phyloP scores from a whole-genome alignment of 805 yeast genomes.

The Metschnikowia orientalis region DNA sequence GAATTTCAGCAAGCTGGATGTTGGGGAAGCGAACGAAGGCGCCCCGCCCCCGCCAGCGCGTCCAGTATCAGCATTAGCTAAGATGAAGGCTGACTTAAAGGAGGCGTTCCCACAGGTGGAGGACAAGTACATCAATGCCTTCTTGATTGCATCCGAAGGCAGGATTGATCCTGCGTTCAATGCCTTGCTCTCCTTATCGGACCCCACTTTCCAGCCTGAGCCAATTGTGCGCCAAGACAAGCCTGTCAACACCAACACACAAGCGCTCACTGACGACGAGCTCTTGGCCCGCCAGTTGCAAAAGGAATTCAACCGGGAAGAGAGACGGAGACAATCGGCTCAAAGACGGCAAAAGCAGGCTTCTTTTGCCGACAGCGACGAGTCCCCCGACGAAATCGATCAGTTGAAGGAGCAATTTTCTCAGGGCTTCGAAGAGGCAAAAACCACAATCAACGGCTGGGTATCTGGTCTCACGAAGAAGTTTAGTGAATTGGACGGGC shows the following conservation, averaged over 20 bases:
- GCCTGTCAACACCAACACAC: slow-evolving; percentile 20
- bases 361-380: slow-evolving; percentile 26
- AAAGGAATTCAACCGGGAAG: slow-evolving; percentile 50
- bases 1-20: too few relatives aligned
- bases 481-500: slow-evolving; percentile 19
- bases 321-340: slow-evolving; percentile 29
- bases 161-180: slow-evolving; percentile 80
- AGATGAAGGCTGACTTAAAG: slow-evolving; percentile 54
- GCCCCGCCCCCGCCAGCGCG: slow-evolving; percentile 45
- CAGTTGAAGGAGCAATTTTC: slow-evolving; percentile 63
- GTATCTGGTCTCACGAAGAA: slow-evolving; percentile 61
- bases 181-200: slow-evolving; percentile 76
- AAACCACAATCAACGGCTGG: slow-evolving; percentile 73
- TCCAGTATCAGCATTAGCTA: slow-evolving; percentile 57
- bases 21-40: slow-evolving; percentile 7
- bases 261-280: slow-evolving; percentile 59
- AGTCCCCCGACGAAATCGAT: slow-evolving; percentile 56
- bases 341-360: slow-evolving; percentile 11
- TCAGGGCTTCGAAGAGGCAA: slow-evolving; percentile 78
- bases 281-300: slow-evolving; percentile 77
- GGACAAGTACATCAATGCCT: slow-evolving; percentile 65
- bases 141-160: slow-evolving; percentile 82
- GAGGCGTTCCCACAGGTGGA: slow-evolving; percentile 87
- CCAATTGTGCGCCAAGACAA: slow-evolving; percentile 26
- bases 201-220: slow-evolving; percentile 58